phyloP scores from a whole-genome alignment of 148 eudicot genomes.

The Arctostaphylos glauca region DNA sequence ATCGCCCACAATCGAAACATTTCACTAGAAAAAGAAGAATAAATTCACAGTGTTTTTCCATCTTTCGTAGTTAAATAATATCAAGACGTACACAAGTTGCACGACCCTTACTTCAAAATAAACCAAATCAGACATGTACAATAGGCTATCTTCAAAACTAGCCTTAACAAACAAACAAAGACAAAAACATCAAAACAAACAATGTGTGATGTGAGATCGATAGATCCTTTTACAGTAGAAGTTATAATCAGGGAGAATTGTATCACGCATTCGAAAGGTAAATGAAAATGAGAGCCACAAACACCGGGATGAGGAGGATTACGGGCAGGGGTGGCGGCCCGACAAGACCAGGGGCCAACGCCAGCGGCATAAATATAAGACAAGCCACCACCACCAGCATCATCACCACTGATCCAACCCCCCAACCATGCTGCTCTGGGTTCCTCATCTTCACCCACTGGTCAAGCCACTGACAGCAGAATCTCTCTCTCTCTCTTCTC shows the following conservation, averaged over 20 bases:
- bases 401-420: constrained; percentile 19
- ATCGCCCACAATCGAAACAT: too few relatives aligned
- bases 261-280: constrained; percentile 17
- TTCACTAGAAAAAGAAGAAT: too few relatives aligned
- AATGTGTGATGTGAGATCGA: neutral
- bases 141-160: too few relatives aligned
- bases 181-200: neutral
- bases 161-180: too few relatives aligned
- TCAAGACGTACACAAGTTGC: too few relatives aligned
- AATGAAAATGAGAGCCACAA: constrained; percentile 17
- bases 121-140: too few relatives aligned
- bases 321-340: constrained; percentile 9
- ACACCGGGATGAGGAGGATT: constrained; percentile 13
- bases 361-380: constrained; percentile 19
- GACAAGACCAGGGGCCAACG: constrained; percentile 22
- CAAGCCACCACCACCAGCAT: constrained; percentile 16
- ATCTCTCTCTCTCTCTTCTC: too few relatives aligned
- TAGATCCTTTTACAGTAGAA: neutral
- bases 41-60: too few relatives aligned
- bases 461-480: too few relatives aligned
- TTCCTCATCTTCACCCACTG: neutral
- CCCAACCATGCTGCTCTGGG: constrained; percentile 15
- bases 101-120: too few relatives aligned
- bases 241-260: neutral
- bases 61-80: too few relatives aligned